These are phyloP conservation scores for Gyrodon lividus DNA, from an alignment of 768 basidiomycete genomes.

Conservation along the genomic window DNA sequence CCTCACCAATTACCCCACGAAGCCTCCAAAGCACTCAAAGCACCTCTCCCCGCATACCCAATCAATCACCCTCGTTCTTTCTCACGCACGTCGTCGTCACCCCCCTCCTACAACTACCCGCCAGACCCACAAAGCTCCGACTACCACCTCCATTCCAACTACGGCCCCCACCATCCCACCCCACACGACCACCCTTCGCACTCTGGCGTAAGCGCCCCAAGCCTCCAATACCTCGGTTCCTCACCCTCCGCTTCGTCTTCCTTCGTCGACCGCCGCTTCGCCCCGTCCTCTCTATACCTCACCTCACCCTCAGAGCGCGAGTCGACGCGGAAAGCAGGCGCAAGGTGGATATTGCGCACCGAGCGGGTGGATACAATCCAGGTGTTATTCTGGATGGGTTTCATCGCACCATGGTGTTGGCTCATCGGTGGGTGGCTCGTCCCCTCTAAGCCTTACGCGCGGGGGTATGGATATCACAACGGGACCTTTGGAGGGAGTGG, in stretches of 20 bases:
- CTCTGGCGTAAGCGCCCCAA: conserved; percentile 19
- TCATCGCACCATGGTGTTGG: conserved; percentile 73
- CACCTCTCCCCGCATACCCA: conserved; percentile 20
- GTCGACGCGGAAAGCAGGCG: conserved; percentile 19
- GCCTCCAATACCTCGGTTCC: conserved; percentile 26
- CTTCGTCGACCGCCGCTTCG: conserved; percentile 53
- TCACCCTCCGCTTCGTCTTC: conserved; percentile 44
- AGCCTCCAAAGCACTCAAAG: conserved; percentile 12
- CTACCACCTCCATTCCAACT: conserved; percentile 10
- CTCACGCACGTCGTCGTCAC: conserved; percentile 20
- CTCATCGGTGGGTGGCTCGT: conserved; percentile 75
- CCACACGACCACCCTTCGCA: conserved; percentile 13
- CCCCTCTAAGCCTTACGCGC: conserved; percentile 15
- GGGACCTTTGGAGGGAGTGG: conserved; percentile 42
- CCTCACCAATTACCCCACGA: conserved; percentile 2
- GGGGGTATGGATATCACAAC: conserved; percentile 17
- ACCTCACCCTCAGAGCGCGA: conserved; percentile 34
- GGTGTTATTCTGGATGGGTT: conserved; percentile 75
- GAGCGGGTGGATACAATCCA: conserved; percentile 38
- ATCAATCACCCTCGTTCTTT: conserved; percentile 13
- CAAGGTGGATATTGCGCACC: conserved; percentile 10
- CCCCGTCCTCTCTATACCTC: conserved; percentile 39
- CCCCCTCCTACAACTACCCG: conserved; percentile 26
- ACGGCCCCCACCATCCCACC: conserved; percentile 16
- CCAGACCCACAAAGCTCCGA: conserved; percentile 18